phyloP scores from a whole-genome alignment of 352 stramenopile species.

The Phytophthora vignae region DNA sequence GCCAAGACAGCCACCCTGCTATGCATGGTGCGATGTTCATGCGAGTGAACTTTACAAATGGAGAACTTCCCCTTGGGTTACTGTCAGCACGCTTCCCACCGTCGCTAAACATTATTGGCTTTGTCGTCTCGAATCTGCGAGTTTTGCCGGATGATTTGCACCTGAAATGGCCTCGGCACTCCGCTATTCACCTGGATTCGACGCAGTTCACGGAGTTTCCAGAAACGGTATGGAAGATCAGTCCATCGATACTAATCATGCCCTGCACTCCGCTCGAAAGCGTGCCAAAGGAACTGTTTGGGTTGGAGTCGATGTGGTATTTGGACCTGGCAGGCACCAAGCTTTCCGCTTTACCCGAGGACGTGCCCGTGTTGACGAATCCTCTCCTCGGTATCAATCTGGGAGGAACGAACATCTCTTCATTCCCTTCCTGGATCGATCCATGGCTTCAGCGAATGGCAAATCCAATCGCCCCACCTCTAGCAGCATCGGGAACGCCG shows the following conservation, averaged over 20 bases:
- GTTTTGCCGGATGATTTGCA: constrained; percentile 38
- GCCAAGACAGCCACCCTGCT: constrained; percentile 13
- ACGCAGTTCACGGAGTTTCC: constrained; percentile 38
- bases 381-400: constrained; percentile 33
- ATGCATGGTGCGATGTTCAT: constrained; percentile 28
- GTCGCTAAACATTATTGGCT: constrained; percentile 30
- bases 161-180: constrained; percentile 38
- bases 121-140: constrained; percentile 36
- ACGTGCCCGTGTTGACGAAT: constrained; percentile 22
- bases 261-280: constrained; percentile 24
- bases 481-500: constrained; percentile 26
- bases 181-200: constrained; percentile 31
- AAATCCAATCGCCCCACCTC: constrained; percentile 8
- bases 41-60: constrained; percentile 32
- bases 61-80: constrained; percentile 32
- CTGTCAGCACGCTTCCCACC: constrained; percentile 29
- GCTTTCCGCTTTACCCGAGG: constrained; percentile 26
- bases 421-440: constrained; percentile 37
- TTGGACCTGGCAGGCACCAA: constrained; percentile 34
- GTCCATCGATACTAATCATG: constrained; percentile 28
- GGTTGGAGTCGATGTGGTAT: constrained; percentile 33
- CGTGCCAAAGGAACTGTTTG: constrained; percentile 35
- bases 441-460: constrained; percentile 24
- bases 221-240: constrained; percentile 27
- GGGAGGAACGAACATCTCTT: constrained; percentile 33